Evolutionary conservation across 768 basidiomycete genomes (phyloP).

Genomic region (Rhizopogon salebrosus): DNA sequence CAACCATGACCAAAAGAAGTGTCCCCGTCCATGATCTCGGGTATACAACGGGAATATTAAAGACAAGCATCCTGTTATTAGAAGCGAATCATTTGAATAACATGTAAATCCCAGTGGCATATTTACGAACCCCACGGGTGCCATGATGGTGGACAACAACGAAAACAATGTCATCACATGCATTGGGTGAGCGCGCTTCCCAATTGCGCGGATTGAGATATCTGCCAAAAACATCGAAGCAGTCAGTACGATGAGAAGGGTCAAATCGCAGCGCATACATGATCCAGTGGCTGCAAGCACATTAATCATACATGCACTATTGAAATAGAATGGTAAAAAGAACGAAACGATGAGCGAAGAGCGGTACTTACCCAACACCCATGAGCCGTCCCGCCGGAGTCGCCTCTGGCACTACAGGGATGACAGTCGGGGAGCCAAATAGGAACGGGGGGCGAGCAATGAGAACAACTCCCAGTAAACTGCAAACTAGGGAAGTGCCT

Average conservation of each 20-base stretch:
- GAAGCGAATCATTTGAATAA: neutral
- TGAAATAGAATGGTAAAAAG: neutral
- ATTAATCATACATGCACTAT: constrained; percentile 55
- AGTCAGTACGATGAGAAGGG: too few species aligned
- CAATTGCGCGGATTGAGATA: constrained; percentile 59
- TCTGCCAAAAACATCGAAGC: constrained; percentile 28
- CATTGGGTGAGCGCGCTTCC: constrained; percentile 68
- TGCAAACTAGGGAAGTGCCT: constrained; percentile 38
- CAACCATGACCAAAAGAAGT: constrained; percentile 9
- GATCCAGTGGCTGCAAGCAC: constrained; percentile 64
- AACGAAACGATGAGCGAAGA: neutral
- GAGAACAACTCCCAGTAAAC: constrained; percentile 71
- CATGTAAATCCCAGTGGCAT: too few species aligned
- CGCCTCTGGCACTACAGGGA: constrained; percentile 6
- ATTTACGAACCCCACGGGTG: constrained; percentile 7
- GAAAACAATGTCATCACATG: constrained; percentile 71
- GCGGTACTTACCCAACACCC: constrained; percentile 46
- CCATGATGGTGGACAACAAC: constrained; percentile 38
- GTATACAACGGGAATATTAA: constrained; percentile 7
- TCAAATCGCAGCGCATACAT: constrained; percentile 39
- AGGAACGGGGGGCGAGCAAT: constrained; percentile 76
- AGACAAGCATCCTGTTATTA: constrained; percentile 12
- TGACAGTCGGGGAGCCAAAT: constrained; percentile 42
- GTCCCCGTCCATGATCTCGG: constrained; percentile 15
- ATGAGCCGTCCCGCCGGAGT: constrained; percentile 39